phyloP scores from a whole-genome alignment of 495 filamentous ascomycete genomes.

The Aspergillus bridgeri region DNA sequence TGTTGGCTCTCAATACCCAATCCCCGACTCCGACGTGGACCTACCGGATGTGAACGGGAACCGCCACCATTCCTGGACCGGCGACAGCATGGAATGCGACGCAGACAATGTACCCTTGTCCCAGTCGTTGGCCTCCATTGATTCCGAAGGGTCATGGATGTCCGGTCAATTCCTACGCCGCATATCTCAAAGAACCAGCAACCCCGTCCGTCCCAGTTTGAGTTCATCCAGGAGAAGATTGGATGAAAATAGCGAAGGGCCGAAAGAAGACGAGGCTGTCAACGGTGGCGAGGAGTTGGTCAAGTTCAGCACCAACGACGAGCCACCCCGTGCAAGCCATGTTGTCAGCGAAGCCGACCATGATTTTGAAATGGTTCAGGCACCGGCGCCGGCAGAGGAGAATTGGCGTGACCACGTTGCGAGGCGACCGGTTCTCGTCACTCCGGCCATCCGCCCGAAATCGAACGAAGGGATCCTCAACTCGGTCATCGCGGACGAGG shows the following conservation, averaged over 20 bases:
- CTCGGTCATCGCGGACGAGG: constrained; percentile 44
- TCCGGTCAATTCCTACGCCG: constrained; percentile 62
- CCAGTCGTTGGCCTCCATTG: constrained; percentile 78
- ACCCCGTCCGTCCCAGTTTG: constrained; percentile 44
- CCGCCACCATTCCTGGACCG: constrained; percentile 34
- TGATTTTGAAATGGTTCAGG: constrained; percentile 21
- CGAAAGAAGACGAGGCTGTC: constrained; percentile 39
- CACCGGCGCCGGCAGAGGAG: constrained; percentile 28
- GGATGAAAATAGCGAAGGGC: constrained; percentile 25
- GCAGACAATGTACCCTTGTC: constrained; percentile 50
- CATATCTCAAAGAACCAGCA: constrained; percentile 42
- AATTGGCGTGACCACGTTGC: constrained; percentile 53
- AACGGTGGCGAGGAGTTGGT: constrained; percentile 61
- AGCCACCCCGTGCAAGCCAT: constrained; percentile 34
- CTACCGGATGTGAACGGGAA: constrained; percentile 24
- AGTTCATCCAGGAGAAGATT: constrained; percentile 35
- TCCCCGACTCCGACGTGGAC: constrained; percentile 27
- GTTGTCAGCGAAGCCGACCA: constrained; percentile 31
- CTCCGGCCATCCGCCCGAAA: constrained; percentile 47
- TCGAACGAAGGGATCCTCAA: constrained; percentile 68
- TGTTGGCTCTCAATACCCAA: constrained; percentile 21
- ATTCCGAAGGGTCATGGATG: constrained; percentile 91
- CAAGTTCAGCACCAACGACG: constrained; percentile 41
- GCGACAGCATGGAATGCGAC: constrained; percentile 34
- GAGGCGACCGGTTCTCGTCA: constrained; percentile 50